Conservation (phyloP, 345 rosid genomes). For the Punica granatum region DNA sequence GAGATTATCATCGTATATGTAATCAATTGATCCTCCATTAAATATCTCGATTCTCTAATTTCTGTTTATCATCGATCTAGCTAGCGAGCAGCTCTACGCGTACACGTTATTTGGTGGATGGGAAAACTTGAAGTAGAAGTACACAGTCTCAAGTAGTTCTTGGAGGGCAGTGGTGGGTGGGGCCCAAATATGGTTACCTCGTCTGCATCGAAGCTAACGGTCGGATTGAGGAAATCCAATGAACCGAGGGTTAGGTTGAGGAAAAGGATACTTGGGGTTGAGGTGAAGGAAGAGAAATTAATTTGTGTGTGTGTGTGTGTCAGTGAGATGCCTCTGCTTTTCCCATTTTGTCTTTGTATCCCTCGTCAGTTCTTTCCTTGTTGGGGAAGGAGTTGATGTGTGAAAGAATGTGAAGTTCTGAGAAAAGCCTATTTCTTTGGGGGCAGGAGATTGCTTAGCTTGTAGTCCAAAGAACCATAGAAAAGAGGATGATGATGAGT, state of each 20-base stretch:
- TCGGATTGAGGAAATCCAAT: constrained; percentile 29
- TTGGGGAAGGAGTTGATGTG: constrained; percentile 25
- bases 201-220: constrained; percentile 47
- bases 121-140: no score
- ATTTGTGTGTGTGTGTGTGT: no score
- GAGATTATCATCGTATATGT: no score
- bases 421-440: constrained; percentile 12
- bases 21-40: no score
- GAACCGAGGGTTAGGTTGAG: constrained; percentile 34
- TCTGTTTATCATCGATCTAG: no score
- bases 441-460: constrained; percentile 37
- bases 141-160: no score
- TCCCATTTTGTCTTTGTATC: background rate
- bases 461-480: constrained; percentile 33
- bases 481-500: background rate
- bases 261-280: constrained; percentile 22
- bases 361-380: constrained; percentile 25
- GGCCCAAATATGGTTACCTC: constrained; percentile 22
- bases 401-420: constrained; percentile 7
- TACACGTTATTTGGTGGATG: no score
- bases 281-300: constrained; percentile 10
- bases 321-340: background rate
- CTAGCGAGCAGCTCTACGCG: no score
- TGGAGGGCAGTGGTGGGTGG: background rate
- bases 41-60: no score